Conservation (phyloP, 116 monocot genomes). For the Iris pallida region DNA sequence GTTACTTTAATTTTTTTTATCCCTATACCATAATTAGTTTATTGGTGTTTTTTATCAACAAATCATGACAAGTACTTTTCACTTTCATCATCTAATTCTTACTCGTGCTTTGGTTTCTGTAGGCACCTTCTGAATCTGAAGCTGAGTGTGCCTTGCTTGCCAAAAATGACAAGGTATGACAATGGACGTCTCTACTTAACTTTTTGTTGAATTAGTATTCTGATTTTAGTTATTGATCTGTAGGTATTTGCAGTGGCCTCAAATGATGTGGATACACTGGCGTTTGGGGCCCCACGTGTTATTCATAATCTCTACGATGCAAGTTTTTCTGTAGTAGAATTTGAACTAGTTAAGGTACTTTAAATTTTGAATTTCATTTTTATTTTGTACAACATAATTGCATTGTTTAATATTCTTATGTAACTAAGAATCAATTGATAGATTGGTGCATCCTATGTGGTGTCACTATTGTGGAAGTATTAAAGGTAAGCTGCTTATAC, state of each 20-base stretch:
- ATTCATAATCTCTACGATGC: slow-evolving; percentile 97
- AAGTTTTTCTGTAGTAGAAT: slow-evolving; percentile 97
- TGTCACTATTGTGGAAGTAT: slow-evolving; percentile 98
- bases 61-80: too few species aligned
- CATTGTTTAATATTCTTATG: neutral
- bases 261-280: slow-evolving; percentile 98
- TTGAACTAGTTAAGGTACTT: slow-evolving; percentile 80
- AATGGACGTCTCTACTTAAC: neutral
- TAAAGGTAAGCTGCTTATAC: slow-evolving; percentile 63
- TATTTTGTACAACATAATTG: neutral
- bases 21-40: too few species aligned
- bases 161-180: slow-evolving; percentile 70
- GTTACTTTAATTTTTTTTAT: too few species aligned
- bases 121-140: slow-evolving; percentile 99
- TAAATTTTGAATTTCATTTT: neutral
- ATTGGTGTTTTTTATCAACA: too few species aligned
- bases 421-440: slow-evolving; percentile 97
- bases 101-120: neutral
- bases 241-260: slow-evolving; percentile 98
- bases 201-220: slow-evolving; percentile 1
- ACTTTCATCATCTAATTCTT: neutral
- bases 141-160: slow-evolving; percentile 95
- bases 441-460: slow-evolving; percentile 96
- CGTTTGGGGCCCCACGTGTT: slow-evolving; percentile 93
- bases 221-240: slow-evolving; percentile 12